A percentile compares a stretch with the other conserved stretches of the same genome.
Evolutionary conservation across 768 basidiomycete species (phyloP).

Genomic region (Kondoa malvinella): DNA sequence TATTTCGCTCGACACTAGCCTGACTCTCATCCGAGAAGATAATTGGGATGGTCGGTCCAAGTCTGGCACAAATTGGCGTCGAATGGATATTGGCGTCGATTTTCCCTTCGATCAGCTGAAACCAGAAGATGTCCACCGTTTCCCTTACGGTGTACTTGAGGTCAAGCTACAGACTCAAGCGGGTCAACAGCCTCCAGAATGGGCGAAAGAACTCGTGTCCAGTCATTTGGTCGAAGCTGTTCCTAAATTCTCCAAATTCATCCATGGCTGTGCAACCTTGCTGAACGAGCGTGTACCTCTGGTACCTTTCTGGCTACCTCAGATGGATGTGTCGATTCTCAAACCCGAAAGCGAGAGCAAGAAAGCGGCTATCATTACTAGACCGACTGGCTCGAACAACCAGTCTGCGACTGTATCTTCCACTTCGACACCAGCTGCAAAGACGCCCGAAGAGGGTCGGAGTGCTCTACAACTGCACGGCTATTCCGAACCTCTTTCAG

Average conservation of each 20-base stretch:
- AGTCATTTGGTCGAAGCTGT: conserved; percentile 93
- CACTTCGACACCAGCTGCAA: conserved; percentile 36
- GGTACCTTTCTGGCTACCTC: conserved; percentile 96
- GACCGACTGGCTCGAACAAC: conserved; percentile 37
- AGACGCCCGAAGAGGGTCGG: conserved; percentile 26
- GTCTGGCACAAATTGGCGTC: conserved; percentile 78
- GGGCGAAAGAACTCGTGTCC: conserved; percentile 90
- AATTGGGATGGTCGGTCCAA: conserved; percentile 75
- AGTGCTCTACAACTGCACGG: conserved; percentile 11
- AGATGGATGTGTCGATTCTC: conserved; percentile 88
- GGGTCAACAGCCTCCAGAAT: conserved; percentile 85
- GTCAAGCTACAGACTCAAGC: conserved; percentile 93
- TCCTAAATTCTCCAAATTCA: conserved; percentile 89
- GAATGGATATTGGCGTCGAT: conserved; percentile 74
- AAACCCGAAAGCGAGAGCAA: conserved; percentile 59
- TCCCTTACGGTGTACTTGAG: conserved; percentile 94
- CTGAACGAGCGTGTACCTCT: conserved; percentile 83
- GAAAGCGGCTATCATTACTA: conserved; percentile 37
- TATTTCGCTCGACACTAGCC: conserved; percentile 91
- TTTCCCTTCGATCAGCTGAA: conserved; percentile 64
- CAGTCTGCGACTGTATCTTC: conserved; percentile 27
- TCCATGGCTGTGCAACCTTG: conserved; percentile 87
- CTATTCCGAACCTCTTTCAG: conserved; percentile 82
- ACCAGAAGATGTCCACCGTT: conserved; percentile 69
- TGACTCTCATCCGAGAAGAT: conserved; percentile 86